Evolutionary conservation across 1,139 yeast species (phyloP).

Genomic region (Spathaspora sp.): DNA sequence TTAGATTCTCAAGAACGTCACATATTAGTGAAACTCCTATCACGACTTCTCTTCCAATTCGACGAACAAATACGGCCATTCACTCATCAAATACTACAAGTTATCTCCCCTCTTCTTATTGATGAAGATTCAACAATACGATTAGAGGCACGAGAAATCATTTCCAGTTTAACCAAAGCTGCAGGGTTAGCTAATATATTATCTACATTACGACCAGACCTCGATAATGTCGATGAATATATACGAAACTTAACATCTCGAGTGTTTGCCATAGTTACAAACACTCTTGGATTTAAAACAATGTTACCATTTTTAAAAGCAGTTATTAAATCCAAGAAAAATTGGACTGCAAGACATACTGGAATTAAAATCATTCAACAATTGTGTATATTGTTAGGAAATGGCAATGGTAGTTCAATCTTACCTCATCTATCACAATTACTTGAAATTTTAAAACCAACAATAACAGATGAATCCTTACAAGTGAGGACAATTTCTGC

Average conservation of each 20-base stretch:
- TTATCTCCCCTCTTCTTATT: slow-evolving; percentile 74
- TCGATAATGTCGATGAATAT: slow-evolving; percentile 81
- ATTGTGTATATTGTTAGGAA: slow-evolving; percentile 66
- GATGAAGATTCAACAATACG: slow-evolving; percentile 78
- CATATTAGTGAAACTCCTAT: slow-evolving; percentile 71
- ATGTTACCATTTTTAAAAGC: slow-evolving; percentile 81
- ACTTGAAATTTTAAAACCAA: slow-evolving; percentile 58
- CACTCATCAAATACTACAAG: slow-evolving; percentile 69
- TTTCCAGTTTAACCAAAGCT: slow-evolving; percentile 72
- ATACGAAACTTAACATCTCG: slow-evolving; percentile 77
- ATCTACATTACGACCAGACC: slow-evolving; percentile 74
- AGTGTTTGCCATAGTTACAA: slow-evolving; percentile 82
- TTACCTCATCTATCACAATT: slow-evolving; percentile 72
- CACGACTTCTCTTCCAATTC: slow-evolving; percentile 63
- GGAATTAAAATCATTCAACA: slow-evolving; percentile 82
- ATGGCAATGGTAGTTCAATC: slow-evolving; percentile 54
- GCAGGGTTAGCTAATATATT: slow-evolving; percentile 83
- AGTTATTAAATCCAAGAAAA: slow-evolving; percentile 73
- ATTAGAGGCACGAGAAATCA: slow-evolving; percentile 76
- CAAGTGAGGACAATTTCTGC: slow-evolving; percentile 74
- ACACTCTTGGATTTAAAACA: slow-evolving; percentile 70
- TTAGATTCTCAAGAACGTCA: slow-evolving; percentile 86
- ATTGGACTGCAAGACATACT: slow-evolving; percentile 86
- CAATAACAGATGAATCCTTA: slow-evolving; percentile 69
- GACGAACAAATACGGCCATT: slow-evolving; percentile 70